Evolutionary conservation across 306 rosid species (phyloP).

Genomic region (Comarum palustre): DNA sequence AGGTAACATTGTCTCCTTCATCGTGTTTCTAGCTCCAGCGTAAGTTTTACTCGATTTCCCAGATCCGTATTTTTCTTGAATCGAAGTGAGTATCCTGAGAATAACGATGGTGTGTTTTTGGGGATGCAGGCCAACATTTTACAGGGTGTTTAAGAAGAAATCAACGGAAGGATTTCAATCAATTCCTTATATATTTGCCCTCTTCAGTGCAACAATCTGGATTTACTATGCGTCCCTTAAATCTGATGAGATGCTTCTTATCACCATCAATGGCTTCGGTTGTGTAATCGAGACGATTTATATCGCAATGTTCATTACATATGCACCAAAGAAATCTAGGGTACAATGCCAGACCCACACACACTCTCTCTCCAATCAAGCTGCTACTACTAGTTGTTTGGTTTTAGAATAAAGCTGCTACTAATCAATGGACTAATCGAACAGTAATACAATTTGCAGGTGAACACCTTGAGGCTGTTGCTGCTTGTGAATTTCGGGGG

Average conservation of each 20-base stretch:
- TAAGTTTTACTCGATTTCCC: conserved; percentile 32
- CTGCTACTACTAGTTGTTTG: background rate
- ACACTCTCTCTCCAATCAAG: background rate
- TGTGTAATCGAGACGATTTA: conserved; percentile 74
- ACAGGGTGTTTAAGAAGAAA: conserved; percentile 75
- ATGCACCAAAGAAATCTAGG: conserved; percentile 70
- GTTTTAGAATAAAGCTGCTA: no score
- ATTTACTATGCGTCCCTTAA: conserved; percentile 76
- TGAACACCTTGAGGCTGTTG: conserved; percentile 61
- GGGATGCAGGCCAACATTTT: conserved; percentile 65
- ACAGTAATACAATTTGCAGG: conserved; percentile 34
- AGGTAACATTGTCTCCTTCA: conserved; percentile 79
- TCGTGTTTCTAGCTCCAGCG: conserved; percentile 86
- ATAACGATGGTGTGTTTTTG: background rate
- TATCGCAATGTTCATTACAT: conserved; percentile 56
- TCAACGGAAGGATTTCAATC: conserved; percentile 89
- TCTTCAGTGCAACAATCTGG: conserved; percentile 93
- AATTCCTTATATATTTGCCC: conserved; percentile 75
- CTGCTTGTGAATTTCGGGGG: conserved; percentile 65
- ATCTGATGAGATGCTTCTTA: conserved; percentile 56
- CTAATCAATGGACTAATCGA: background rate
- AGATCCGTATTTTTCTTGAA: background rate
- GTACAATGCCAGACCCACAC: conserved; percentile 23
- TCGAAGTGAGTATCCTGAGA: background rate
- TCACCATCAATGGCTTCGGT: conserved; percentile 75